Evolutionary conservation across 2,329 filamentous ascomycete species (phyloP).

Genomic region (Aspergillus floridensis): DNA sequence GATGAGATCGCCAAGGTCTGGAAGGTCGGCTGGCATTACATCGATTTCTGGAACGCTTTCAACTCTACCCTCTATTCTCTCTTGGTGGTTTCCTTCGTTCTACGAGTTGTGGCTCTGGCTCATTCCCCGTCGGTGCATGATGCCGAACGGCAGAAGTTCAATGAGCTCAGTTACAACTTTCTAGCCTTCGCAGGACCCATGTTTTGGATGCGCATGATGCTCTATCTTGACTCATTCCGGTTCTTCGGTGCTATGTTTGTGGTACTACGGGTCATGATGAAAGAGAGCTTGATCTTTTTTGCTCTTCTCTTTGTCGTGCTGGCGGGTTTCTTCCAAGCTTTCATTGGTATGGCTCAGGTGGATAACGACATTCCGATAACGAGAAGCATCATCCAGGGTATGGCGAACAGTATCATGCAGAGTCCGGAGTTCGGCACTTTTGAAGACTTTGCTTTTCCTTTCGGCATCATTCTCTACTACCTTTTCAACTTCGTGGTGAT

Average conservation of each 20-base stretch:
- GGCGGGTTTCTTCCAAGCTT: conserved; percentile 79
- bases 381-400: conserved; percentile 51
- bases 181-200: conserved; percentile 89
- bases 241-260: conserved; percentile 99
- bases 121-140: conserved; percentile 55
- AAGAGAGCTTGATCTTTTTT: conserved; percentile 93
- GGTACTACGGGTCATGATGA: conserved; percentile 93
- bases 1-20: conserved; percentile 87
- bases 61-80: conserved; percentile 80
- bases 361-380: conserved; percentile 62
- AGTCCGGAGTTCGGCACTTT: conserved; percentile 87
- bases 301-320: conserved; percentile 81
- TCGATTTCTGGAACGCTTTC: conserved; percentile 97
- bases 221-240: conserved; percentile 88
- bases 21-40: conserved; percentile 87
- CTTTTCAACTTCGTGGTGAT: conserved; percentile 97
- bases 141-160: conserved; percentile 60
- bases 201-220: conserved; percentile 91
- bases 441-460: conserved; percentile 86
- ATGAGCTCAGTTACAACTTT: conserved; percentile 87
- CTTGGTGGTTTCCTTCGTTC: conserved; percentile 71
- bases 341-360: conserved; percentile 83
- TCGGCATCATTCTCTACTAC: conserved; percentile 94
- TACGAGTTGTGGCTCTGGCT: conserved; percentile 74
- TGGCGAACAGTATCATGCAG: conserved; percentile 86